Evolutionary conservation across 495 filamentous ascomycete genomes (phyloP).

Genomic region (Penicillium soppii): DNA sequence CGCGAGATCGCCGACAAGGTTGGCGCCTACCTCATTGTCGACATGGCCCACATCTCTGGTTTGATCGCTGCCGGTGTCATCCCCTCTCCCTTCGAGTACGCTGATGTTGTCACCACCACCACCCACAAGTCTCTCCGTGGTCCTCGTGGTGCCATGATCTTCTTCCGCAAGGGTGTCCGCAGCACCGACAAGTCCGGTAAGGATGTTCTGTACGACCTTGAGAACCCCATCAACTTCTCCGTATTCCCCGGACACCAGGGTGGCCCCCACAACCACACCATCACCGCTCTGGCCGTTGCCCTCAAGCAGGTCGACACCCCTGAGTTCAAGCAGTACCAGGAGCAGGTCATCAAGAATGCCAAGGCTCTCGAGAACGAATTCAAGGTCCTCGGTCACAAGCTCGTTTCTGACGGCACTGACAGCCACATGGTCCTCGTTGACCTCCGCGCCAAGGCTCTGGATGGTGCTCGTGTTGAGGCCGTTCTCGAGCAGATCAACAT

Average conservation of each 20-base stretch:
- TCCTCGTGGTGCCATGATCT: slow-evolving; percentile 99
- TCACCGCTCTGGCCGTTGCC: slow-evolving; percentile 95
- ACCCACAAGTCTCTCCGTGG: slow-evolving; percentile 99
- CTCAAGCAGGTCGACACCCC: slow-evolving; percentile 90
- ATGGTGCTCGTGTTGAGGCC: slow-evolving; percentile 95
- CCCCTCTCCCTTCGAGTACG: slow-evolving; percentile 88
- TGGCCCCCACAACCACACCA: slow-evolving; percentile 99
- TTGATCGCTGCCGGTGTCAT: slow-evolving; percentile 92
- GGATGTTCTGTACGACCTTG: slow-evolving; percentile 89
- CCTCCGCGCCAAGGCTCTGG: slow-evolving; percentile 73
- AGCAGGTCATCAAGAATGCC: slow-evolving; percentile 88
- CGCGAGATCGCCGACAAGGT: slow-evolving; percentile 93
- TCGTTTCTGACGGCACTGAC: slow-evolving; percentile 96
- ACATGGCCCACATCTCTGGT: slow-evolving; percentile 99
- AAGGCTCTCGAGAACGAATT: slow-evolving; percentile 73
- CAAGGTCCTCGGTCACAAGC: slow-evolving; percentile 80
- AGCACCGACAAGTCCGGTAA: slow-evolving; percentile 88
- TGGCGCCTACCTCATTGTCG: slow-evolving; percentile 90
- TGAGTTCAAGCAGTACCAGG: slow-evolving; percentile 95
- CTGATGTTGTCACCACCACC: slow-evolving; percentile 97
- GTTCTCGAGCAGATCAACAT: slow-evolving; percentile 98
- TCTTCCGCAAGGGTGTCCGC: slow-evolving; percentile 96
- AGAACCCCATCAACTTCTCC: slow-evolving; percentile 96
- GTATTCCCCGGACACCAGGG: slow-evolving; percentile 99
- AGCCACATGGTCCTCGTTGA: slow-evolving; percentile 98